Evolutionary conservation across 1,139 yeast species (phyloP), one percentile per base, ranked within the genome.

Genomic region (Pichia sp.): DNA sequence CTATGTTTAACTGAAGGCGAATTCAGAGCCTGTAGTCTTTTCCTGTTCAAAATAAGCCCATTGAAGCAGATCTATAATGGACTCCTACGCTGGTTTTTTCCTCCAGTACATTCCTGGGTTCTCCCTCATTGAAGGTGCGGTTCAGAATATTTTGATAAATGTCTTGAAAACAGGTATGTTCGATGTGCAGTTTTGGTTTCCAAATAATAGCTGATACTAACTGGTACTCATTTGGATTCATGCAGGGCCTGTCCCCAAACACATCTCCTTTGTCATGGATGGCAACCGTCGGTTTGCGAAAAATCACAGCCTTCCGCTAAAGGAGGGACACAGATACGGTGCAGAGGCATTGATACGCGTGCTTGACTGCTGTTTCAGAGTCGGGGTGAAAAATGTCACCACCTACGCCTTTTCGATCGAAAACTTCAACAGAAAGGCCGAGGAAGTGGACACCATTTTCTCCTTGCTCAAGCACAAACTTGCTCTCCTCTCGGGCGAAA

Each of bases 401-500:
- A 73, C 80, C 1, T 81, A 78, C 66, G 85, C 85, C 1, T 81
- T 81, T 60, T 79, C 84, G 0, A 79, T 81, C 52, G 85, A 81
- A 61, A 81, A 81, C 68, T 81, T 80, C 65, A 78, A 75, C 59
- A 64, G 85, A 51, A 73, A 82, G 1, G 69, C 75, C 53, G 74
- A 71, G 31, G 85, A 81, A 62, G 76, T 81, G 16, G 81, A 80
- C 57, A 76, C 81, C 0, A 68, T 81, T 43, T 78, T 80, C 62
- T 71, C 70, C 0, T 65, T 81, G 52, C 70, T 81, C 44, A 74
- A 79, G 54, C 75, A 76, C 49, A 65, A 62, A 50, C 52, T 69
- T 23, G 62, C 62, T 8, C 57, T 63, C 38, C 58, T 67, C 26
- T 58, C 65, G 5, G 54, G 51, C 32, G 68, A 63, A 16, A 61